These are phyloP conservation scores for Scedosporium apiospermum DNA, from an alignment of 2,329 filamentous ascomycete genomes.

Conservation along the genomic window DNA sequence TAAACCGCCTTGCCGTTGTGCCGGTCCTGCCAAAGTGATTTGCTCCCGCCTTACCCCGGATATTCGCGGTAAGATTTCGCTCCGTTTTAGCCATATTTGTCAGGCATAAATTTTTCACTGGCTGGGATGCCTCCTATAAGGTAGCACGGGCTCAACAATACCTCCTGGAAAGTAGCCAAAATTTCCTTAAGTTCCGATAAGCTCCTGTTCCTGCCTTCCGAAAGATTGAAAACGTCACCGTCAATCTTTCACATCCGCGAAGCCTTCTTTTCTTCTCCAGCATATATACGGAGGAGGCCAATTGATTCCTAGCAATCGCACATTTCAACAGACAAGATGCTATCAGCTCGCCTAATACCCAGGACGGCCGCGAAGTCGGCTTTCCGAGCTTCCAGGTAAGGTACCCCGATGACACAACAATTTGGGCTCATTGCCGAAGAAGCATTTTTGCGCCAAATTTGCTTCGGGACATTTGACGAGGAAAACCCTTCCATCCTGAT, in stretches of 20 bases:
- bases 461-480: not conserved
- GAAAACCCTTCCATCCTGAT: not conserved
- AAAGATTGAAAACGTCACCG: conserved; percentile 1
- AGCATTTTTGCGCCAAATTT: not conserved
- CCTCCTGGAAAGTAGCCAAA: not conserved
- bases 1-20: conserved; percentile 6
- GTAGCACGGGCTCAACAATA: conserved; percentile 1
- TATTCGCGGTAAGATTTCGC: too few relatives aligned
- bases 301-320: not conserved
- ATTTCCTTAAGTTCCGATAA: not conserved
- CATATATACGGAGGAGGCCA: not conserved
- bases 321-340: conserved; percentile 34
- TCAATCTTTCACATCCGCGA: not conserved
- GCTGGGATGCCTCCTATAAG: not conserved
- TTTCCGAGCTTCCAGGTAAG: conserved; percentile 45
- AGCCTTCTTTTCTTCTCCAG: conserved; percentile 3
- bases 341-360: conserved; percentile 52
- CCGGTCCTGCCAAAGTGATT: too few relatives aligned
- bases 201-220: conserved; percentile 4
- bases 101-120: not conserved
- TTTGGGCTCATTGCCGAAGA: conserved; percentile 12
- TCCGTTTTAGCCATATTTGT: not conserved
- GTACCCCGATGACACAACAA: too few relatives aligned
- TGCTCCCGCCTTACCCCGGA: too few relatives aligned
- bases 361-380: conserved; percentile 47